A percentile compares a stretch with the other conserved stretches of the same genome.
Evolutionary conservation across 2,329 filamentous ascomycete genomes (phyloP).

Genomic region (Herpotrichia juniperi): DNA sequence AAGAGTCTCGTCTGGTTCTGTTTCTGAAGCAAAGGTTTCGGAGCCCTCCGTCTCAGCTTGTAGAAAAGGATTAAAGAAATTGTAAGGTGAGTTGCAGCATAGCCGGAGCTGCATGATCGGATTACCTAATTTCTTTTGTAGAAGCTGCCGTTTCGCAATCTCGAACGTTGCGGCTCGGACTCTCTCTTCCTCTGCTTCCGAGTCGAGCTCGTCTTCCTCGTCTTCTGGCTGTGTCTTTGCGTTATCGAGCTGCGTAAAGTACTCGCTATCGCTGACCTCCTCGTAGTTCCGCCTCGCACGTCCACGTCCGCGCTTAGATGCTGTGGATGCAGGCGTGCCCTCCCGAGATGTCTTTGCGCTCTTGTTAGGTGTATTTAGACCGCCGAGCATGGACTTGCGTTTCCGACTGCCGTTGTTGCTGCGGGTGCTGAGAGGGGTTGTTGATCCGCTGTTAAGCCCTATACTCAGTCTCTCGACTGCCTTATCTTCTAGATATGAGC

Average conservation of each 20-base stretch:
- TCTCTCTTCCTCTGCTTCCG: conserved; percentile 64
- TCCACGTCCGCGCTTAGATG: conserved; percentile 59
- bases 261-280: conserved; percentile 81
- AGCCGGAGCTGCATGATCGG: conserved; percentile 89
- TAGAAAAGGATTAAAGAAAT: conserved; percentile 90
- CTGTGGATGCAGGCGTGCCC: conserved; percentile 70
- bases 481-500: conserved; percentile 73
- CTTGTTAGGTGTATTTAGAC: conserved; percentile 64
- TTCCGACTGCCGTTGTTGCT: conserved; percentile 59
- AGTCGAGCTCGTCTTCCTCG: conserved; percentile 48
- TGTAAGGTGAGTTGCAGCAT: conserved; percentile 92
- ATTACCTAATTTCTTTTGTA: conserved; percentile 90
- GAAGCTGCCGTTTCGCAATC: conserved; percentile 85
- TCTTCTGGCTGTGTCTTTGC: conserved; percentile 49
- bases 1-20: conserved; percentile 73
- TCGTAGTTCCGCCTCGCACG: conserved; percentile 65
- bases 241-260: conserved; percentile 78
- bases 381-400: conserved; percentile 57
- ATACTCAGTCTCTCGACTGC: conserved; percentile 68
- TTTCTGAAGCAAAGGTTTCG: conserved; percentile 52
- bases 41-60: conserved; percentile 57
- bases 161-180: conserved; percentile 72
- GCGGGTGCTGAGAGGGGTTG: conserved; percentile 54
- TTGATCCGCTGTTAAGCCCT: conserved; percentile 46
- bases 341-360: conserved; percentile 75